These are phyloP conservation scores for Micromonas commoda DNA, from an alignment of 139 green algal species.

Conservation along the genomic window DNA sequence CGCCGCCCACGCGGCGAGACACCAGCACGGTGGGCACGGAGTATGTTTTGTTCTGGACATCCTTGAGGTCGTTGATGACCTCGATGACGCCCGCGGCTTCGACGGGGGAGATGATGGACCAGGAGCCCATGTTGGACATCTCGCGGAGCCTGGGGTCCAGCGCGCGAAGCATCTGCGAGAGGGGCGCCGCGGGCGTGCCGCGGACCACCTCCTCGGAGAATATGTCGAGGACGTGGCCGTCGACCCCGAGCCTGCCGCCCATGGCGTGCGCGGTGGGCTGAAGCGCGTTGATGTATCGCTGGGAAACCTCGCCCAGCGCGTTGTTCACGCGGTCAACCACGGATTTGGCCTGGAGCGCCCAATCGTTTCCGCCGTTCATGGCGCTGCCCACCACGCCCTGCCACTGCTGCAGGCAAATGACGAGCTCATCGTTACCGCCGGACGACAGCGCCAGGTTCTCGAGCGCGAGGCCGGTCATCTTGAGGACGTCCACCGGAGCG, in stretches of 20 bases:
- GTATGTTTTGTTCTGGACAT: slow-evolving; percentile 48
- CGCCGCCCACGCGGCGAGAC: slow-evolving; percentile 49
- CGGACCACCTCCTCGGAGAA: slow-evolving; percentile 52
- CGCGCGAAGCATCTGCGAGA: slow-evolving; percentile 54
- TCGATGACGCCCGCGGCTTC: slow-evolving; percentile 42
- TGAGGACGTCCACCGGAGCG: slow-evolving; percentile 8
- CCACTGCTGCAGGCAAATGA: slow-evolving; percentile 25
- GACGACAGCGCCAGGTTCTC: slow-evolving; percentile 88
- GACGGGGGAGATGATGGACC: slow-evolving; percentile 46
- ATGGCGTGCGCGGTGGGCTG: slow-evolving; percentile 45
- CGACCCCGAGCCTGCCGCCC: slow-evolving; percentile 40
- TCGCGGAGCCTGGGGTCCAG: slow-evolving; percentile 48
- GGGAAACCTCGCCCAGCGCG: slow-evolving; percentile 42
- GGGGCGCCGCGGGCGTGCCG: slow-evolving; percentile 44
- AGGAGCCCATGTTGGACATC: slow-evolving; percentile 40
- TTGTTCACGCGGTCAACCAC: slow-evolving; percentile 58
- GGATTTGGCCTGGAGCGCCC: slow-evolving; percentile 50
- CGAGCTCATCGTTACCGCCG: slow-evolving; percentile 72
- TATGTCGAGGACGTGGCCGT: slow-evolving; percentile 36
- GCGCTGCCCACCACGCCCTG: background rate
- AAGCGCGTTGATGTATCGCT: slow-evolving; percentile 32
- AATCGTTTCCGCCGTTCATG: slow-evolving; percentile 15
- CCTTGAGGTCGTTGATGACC: slow-evolving; percentile 41
- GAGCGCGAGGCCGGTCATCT: slow-evolving; percentile 63
- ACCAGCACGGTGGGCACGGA: slow-evolving; percentile 59